These are phyloP conservation scores for Discostella stelligeroides DNA, from an alignment of 108 stramenopile genomes.

Conservation along the genomic window DNA sequence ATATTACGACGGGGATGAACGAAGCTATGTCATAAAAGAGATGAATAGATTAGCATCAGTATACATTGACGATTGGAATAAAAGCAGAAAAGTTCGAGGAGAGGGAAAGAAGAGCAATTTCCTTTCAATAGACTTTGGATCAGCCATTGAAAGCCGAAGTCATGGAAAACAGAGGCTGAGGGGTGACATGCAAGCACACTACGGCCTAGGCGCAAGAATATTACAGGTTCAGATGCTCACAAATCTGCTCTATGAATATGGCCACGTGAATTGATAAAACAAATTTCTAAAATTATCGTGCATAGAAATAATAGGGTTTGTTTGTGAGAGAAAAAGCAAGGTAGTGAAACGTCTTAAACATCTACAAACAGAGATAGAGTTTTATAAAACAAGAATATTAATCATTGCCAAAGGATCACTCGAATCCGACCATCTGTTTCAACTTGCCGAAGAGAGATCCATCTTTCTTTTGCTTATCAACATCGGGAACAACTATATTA, in stretches of 20 bases:
- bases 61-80: conserved; percentile 4
- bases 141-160: conserved; percentile 6
- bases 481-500: conserved; percentile 59
- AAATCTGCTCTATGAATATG: conserved; percentile 6
- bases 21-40: not conserved
- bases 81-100: not conserved
- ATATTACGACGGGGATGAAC: conserved; percentile 1
- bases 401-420: no score
- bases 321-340: no score
- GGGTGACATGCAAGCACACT: conserved; percentile 18
- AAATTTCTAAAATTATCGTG: no score
- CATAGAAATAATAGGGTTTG: no score
- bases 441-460: conserved; percentile 39
- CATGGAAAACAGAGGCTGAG: conserved; percentile 8
- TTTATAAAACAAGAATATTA: no score
- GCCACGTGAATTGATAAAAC: not conserved
- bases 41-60: conserved; percentile 3
- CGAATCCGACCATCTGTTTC: conserved; percentile 33
- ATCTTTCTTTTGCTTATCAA: conserved; percentile 43
- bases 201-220: conserved; percentile 1
- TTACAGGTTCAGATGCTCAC: conserved; percentile 12
- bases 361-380: no score
- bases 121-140: conserved; percentile 8
- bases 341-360: no score
- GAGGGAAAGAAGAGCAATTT: not conserved